Conservation (phyloP, 305 asterid species). For the Plantago lanceolata region DNA sequence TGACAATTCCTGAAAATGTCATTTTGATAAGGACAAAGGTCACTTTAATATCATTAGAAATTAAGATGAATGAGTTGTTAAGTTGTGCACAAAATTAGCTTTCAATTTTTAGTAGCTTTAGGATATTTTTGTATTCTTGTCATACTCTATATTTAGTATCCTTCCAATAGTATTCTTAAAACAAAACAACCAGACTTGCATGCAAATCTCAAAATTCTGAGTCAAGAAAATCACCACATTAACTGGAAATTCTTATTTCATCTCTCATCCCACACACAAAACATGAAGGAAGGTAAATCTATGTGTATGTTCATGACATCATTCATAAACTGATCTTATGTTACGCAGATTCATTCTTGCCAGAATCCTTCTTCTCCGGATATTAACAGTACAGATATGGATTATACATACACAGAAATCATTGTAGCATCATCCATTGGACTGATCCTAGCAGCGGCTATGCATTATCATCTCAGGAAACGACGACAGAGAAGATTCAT, state of each 20-base stretch:
- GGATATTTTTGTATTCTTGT: background rate
- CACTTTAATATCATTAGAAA: background rate
- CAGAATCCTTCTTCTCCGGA: slow-evolving; percentile 22
- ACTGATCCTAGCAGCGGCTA: slow-evolving; percentile 55
- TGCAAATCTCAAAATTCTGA: slow-evolving; percentile 12
- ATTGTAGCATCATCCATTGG: slow-evolving; percentile 65
- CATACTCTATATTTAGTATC: slow-evolving; percentile 2
- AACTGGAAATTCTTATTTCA: slow-evolving; percentile 18
- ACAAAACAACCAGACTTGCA: slow-evolving; percentile 14
- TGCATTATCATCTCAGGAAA: slow-evolving; percentile 61
- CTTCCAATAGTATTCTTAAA: background rate
- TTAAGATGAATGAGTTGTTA: too few species aligned
- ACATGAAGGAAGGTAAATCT: slow-evolving; percentile 33
- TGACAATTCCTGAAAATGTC: too few species aligned
- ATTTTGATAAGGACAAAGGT: too few species aligned
- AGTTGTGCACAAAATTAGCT: background rate
- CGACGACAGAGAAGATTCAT: slow-evolving; percentile 48
- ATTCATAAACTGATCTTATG: background rate
- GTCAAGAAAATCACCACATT: slow-evolving; percentile 17
- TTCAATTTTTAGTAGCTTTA: background rate
- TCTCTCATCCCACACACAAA: slow-evolving; percentile 21
- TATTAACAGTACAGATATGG: slow-evolving; percentile 21
- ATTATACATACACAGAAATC: slow-evolving; percentile 47
- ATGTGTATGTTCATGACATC: background rate
- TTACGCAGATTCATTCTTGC: background rate